Percentiles rank a stretch among this genome's conserved stretches.
These are phyloP conservation scores for Yamadazyma insecticola DNA, from an alignment of 805 yeast species.

Conservation along the genomic window DNA sequence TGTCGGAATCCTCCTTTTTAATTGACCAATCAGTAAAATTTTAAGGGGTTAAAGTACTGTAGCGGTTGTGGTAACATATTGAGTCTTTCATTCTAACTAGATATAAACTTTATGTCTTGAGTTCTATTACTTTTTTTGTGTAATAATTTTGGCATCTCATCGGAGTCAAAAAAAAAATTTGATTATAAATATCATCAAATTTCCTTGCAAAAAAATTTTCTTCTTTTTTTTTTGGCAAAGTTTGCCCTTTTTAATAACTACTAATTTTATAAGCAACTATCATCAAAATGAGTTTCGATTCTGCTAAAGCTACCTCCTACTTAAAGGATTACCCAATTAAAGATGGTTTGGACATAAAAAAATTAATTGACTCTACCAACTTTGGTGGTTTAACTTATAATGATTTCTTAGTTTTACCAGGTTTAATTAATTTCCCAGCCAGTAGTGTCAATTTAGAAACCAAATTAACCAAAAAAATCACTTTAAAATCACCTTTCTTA, in stretches of 20 bases:
- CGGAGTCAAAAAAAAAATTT: conserved; percentile 2
- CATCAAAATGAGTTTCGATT: conserved; percentile 19
- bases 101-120: too few relatives aligned
- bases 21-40: too few relatives aligned
- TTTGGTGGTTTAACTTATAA: conserved; percentile 98
- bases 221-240: conserved; percentile 39
- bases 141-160: too few relatives aligned
- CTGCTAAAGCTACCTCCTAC: conserved; percentile 61
- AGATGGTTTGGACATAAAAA: conserved; percentile 82
- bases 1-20: too few relatives aligned
- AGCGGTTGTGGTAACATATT: too few relatives aligned
- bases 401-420: conserved; percentile 93
- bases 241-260: conserved; percentile 22
- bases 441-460: conserved; percentile 74
- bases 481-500: conserved; percentile 89
- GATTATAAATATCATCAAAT: conserved; percentile 2
- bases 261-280: background rate
- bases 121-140: too few relatives aligned
- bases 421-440: conserved; percentile 87
- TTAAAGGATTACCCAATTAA: conserved; percentile 60
- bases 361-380: conserved; percentile 81
- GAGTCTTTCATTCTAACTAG: too few relatives aligned
- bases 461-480: conserved; percentile 84
- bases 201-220: conserved; percentile 2
- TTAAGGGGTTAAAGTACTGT: too few relatives aligned